Percentiles rank a stretch among this genome's conserved stretches.
phyloP scores from a whole-genome alignment of 208 protist genomes.

The Crithidia bombi region DNA sequence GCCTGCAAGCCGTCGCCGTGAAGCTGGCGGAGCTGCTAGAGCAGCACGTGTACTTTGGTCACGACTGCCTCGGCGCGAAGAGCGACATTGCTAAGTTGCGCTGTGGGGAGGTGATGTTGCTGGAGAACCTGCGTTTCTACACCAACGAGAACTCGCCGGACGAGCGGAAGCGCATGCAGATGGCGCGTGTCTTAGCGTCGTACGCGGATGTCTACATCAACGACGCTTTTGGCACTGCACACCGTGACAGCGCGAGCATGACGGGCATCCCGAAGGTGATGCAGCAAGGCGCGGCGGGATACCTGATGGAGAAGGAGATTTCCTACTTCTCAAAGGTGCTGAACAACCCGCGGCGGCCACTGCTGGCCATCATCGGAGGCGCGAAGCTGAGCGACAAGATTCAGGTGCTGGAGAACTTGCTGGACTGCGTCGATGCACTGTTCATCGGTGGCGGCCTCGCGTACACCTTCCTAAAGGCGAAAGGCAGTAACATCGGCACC shows the following conservation, averaged over 20 bases:
- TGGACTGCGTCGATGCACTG: slow-evolving; percentile 97
- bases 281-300: slow-evolving; percentile 93
- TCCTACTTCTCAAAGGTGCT: slow-evolving; percentile 97
- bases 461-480: slow-evolving; percentile 96
- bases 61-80: slow-evolving; percentile 82
- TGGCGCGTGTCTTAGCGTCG: slow-evolving; percentile 88
- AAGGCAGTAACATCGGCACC: slow-evolving; percentile 90
- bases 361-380: slow-evolving; percentile 97
- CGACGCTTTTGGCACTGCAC: slow-evolving; percentile 99
- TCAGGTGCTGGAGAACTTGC: slow-evolving; percentile 98
- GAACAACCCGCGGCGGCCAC: slow-evolving; percentile 77
- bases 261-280: slow-evolving; percentile 83
- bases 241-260: slow-evolving; percentile 96
- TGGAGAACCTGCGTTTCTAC: slow-evolving; percentile 99
- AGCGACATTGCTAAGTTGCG: slow-evolving; percentile 54
- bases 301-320: slow-evolving; percentile 99
- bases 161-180: slow-evolving; percentile 74
- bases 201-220: slow-evolving; percentile 98
- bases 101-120: slow-evolving; percentile 94
- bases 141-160: slow-evolving; percentile 95
- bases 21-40: slow-evolving; percentile 92
- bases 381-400: slow-evolving; percentile 99
- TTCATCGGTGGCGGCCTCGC: slow-evolving; percentile 99
- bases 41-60: slow-evolving; percentile 76
- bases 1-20: slow-evolving; percentile 93